Percentiles rank a stretch among this genome's conserved stretches.
Evolutionary conservation across 2,329 filamentous ascomycete genomes (phyloP).

Genomic region (Phoma herbarum): DNA sequence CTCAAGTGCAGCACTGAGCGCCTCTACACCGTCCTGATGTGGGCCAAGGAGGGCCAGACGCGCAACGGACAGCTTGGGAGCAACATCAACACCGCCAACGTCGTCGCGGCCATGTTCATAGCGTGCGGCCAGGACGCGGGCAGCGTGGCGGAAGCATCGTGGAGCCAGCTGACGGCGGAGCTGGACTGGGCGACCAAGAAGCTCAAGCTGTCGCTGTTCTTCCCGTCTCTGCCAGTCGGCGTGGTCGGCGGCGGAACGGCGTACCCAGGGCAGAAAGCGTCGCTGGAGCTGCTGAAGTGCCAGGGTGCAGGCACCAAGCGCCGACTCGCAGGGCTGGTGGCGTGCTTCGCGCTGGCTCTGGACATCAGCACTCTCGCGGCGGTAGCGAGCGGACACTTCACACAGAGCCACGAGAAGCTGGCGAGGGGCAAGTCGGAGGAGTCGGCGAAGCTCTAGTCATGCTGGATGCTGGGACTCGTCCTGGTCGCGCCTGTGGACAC

Average conservation of each 20-base stretch:
- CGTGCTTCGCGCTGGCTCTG: not conserved
- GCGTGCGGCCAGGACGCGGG: conserved; percentile 2
- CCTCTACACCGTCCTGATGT: not conserved
- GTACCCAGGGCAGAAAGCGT: conserved; percentile 1
- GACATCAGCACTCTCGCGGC: conserved; percentile 1
- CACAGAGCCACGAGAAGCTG: not conserved
- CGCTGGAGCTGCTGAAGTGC: not conserved
- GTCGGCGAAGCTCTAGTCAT: not conserved
- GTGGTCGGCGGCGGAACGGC: not conserved
- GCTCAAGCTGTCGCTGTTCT: conserved; percentile 1
- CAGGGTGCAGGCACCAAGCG: not conserved
- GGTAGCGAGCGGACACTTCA: not conserved
- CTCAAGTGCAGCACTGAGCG: not conserved
- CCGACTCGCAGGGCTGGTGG: not conserved
- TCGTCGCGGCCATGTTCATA: conserved; percentile 3
- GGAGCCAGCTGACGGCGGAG: not conserved
- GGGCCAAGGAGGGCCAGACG: not conserved
- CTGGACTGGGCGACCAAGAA: not conserved
- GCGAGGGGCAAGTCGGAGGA: not conserved
- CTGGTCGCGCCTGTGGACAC: no score
- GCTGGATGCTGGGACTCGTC: no score
- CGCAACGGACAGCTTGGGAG: no score
- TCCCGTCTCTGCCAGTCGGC: not conserved
- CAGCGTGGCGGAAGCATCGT: no score
- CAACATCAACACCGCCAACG: conserved; percentile 1